Conservation (phyloP, 768 basidiomycete genomes). For the Lactarius deliciosus region DNA sequence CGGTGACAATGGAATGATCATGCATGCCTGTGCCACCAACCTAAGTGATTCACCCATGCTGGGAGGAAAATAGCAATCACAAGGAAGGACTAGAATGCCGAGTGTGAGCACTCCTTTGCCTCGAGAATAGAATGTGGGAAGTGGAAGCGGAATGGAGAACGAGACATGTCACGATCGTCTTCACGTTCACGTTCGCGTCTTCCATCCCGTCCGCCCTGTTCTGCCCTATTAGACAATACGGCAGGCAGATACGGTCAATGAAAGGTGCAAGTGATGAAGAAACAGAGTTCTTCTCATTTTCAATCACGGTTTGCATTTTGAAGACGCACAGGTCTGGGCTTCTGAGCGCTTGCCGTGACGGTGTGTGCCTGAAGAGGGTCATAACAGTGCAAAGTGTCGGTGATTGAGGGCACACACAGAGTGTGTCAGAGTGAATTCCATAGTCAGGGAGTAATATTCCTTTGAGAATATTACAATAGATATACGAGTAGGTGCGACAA, state of each 20-base stretch:
- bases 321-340: background rate
- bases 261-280: background rate
- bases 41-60: background rate
- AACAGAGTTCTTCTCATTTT: background rate
- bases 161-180: conserved; percentile 6
- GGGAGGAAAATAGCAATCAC: background rate
- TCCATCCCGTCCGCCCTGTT: background rate
- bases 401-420: background rate
- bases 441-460: background rate
- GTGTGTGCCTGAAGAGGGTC: background rate
- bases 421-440: background rate
- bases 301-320: background rate
- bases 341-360: background rate
- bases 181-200: background rate
- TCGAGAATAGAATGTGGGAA: background rate
- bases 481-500: background rate
- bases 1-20: background rate
- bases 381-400: background rate
- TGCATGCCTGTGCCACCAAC: background rate
- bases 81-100: background rate
- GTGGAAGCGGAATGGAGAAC: background rate
- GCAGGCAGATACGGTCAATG: background rate
- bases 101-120: background rate
- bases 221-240: background rate
- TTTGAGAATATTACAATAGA: background rate